A percentile compares a stretch with the other conserved stretches of the same genome.
Conservation (phyloP, 2,329 filamentous ascomycete species). For the Ophiostoma sp. region DNA sequence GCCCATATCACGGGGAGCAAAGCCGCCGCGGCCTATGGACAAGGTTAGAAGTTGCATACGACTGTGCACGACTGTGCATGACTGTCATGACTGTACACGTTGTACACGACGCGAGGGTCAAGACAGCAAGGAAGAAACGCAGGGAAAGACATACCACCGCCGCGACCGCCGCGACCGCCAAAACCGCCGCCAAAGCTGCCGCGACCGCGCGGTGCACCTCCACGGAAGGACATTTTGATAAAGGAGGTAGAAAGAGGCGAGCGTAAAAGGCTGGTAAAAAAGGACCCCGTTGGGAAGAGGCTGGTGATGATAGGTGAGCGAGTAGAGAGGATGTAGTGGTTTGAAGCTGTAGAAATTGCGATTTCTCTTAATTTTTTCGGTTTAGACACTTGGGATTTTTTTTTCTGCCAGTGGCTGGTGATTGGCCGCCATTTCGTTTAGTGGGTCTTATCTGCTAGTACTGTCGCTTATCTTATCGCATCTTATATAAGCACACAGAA, state of each 20-base stretch:
- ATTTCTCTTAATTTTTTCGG: conserved; percentile 4
- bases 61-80: too few relatives aligned
- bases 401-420: conserved; percentile 17
- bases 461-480: background rate
- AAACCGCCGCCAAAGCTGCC: conserved; percentile 44
- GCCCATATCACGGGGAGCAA: conserved; percentile 54
- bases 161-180: conserved; percentile 47
- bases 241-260: background rate
- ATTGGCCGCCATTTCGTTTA: background rate
- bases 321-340: background rate
- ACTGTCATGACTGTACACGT: too few relatives aligned
- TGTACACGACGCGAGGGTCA: background rate
- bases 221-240: conserved; percentile 55
- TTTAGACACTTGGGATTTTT: conserved; percentile 8
- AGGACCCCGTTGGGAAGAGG: background rate
- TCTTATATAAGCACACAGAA: background rate
- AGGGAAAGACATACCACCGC: conserved; percentile 40
- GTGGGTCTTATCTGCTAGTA: background rate
- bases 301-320: background rate
- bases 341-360: conserved; percentile 7
- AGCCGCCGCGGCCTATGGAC: conserved; percentile 50
- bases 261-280: background rate
- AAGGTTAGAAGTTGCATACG: conserved; percentile 15
- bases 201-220: conserved; percentile 42
- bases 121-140: background rate